Conservation (phyloP, 441 rosid species). For the Erodium texanum region DNA sequence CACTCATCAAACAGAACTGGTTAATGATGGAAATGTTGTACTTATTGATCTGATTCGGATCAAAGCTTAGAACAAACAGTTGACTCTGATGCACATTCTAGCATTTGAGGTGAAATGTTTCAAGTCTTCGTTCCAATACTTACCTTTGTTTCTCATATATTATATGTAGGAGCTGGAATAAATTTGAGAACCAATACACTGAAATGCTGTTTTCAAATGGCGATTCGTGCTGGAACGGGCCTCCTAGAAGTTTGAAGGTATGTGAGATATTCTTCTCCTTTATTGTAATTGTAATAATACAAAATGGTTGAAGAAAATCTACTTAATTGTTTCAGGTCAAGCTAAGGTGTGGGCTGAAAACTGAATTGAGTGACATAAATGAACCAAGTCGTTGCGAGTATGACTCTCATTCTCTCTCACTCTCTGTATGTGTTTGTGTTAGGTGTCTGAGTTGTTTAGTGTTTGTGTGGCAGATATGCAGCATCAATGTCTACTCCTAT, state of each 20-base stretch:
- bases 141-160: not conserved
- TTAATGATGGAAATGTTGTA: no score
- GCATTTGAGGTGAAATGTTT: not conserved
- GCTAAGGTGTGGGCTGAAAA: constrained; percentile 73
- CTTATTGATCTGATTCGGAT: no score
- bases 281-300: no score
- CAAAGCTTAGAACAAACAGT: not conserved
- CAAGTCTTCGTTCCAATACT: not conserved
- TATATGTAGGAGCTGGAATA: constrained; percentile 60
- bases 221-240: constrained; percentile 94
- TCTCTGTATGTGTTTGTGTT: not conserved
- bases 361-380: constrained; percentile 69
- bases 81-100: no score
- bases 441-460: constrained; percentile 5
- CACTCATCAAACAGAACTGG: not conserved
- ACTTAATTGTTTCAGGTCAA: constrained; percentile 37
- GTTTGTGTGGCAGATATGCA: constrained; percentile 45
- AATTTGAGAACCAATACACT: constrained; percentile 58
- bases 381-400: constrained; percentile 99
- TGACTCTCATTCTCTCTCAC: constrained; percentile 14
- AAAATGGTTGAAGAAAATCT: not conserved
- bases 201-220: constrained; percentile 69
- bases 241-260: constrained; percentile 84
- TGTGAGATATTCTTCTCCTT: no score
- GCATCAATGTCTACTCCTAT: constrained; percentile 74